A percentile compares a stretch with the other conserved stretches of the same genome.
Conservation (phyloP, 208 protist species). For the Lotmaria passim region DNA sequence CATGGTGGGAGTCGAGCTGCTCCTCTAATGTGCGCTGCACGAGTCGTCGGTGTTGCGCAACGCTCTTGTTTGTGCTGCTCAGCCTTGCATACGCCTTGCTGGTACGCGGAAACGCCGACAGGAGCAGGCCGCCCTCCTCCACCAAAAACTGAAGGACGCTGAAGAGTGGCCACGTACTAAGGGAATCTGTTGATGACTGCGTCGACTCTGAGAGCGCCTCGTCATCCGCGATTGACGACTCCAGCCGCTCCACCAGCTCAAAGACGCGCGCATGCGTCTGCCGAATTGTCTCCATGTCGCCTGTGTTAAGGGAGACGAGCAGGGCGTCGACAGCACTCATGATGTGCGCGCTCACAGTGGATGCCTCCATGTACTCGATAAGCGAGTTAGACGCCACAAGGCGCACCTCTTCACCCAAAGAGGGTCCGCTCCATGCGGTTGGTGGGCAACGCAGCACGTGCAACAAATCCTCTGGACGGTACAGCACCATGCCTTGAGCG, state of each 20-base stretch:
- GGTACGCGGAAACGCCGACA: conserved; percentile 64
- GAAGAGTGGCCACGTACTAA: conserved; percentile 77
- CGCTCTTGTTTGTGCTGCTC: conserved; percentile 23
- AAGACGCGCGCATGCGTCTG: conserved; percentile 56
- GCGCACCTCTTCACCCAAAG: conserved; percentile 5
- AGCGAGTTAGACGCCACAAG: conserved; percentile 13
- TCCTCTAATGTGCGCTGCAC: conserved; percentile 47
- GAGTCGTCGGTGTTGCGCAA: conserved; percentile 60
- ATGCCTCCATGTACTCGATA: conserved; percentile 59
- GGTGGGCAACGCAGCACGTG: conserved; percentile 29
- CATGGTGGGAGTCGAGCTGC: neutral
- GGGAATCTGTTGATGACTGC: conserved; percentile 13
- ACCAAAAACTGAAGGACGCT: conserved; percentile 67
- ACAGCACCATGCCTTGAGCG: conserved; percentile 20
- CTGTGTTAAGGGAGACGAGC: conserved; percentile 50
- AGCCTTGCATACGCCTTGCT: conserved; percentile 40
- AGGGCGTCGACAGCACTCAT: conserved; percentile 53
- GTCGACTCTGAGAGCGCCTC: neutral
- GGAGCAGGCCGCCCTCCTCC: conserved; percentile 67
- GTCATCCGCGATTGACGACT: conserved; percentile 46
- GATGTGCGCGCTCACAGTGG: conserved; percentile 46
- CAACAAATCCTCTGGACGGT: conserved; percentile 59
- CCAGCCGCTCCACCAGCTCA: conserved; percentile 56
- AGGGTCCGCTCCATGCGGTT: neutral
- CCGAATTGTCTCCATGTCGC: conserved; percentile 51